Evolutionary conservation across 225 moss, liverwort and hornwort genomes (phyloP).

Genomic region (Asterella californica): DNA sequence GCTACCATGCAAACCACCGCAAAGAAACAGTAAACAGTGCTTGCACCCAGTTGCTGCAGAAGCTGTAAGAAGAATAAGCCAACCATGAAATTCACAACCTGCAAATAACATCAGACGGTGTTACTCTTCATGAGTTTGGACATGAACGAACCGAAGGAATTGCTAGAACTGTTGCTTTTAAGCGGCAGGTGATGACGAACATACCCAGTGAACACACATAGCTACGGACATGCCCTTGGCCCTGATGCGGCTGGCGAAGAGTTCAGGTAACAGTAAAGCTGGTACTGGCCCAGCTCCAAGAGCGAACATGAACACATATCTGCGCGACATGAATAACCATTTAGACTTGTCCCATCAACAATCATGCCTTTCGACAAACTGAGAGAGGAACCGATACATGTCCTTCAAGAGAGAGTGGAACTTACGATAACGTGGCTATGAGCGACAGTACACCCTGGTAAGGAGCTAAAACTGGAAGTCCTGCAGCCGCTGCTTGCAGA

Average conservation of each 20-base stretch:
- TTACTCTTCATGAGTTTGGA: too few relatives aligned
- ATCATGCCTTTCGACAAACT: background rate
- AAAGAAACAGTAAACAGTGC: conserved; percentile 62
- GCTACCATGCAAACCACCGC: conserved; percentile 58
- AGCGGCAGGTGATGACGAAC: background rate
- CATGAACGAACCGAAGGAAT: background rate
- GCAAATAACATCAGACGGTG: background rate
- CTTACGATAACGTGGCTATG: conserved; percentile 28
- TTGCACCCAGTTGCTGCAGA: conserved; percentile 63
- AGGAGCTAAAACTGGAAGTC: conserved; percentile 30
- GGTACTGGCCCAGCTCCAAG: conserved; percentile 91
- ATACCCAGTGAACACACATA: conserved; percentile 92
- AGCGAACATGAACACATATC: conserved; percentile 92
- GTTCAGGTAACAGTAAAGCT: conserved; percentile 73
- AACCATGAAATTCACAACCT: conserved; percentile 74
- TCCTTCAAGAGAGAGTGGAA: background rate
- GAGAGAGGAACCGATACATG: too few relatives aligned
- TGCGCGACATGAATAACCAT: conserved; percentile 18
- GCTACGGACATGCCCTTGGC: conserved; percentile 85
- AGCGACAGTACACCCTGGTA: conserved; percentile 41
- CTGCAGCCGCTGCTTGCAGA: conserved; percentile 35
- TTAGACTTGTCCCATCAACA: background rate
- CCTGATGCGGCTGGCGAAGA: conserved; percentile 79
- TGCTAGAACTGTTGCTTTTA: background rate
- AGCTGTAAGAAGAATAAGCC: conserved; percentile 71